Conservation (phyloP, 2,329 filamentous ascomycete genomes). For the Venturia asperata region DNA sequence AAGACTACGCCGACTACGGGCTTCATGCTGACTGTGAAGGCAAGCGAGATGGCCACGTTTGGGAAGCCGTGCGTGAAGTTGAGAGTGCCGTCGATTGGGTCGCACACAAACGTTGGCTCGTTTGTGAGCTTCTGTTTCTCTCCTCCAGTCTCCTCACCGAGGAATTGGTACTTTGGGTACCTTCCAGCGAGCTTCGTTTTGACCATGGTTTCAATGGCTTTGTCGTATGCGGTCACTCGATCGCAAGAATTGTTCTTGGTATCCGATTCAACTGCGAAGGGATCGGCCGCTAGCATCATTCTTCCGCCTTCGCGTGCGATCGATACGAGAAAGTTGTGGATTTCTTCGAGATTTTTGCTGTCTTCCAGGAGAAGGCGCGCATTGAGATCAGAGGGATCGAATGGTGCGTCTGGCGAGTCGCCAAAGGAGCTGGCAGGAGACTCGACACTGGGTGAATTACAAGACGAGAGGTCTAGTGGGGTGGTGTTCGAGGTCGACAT, state of each 20-base stretch:
- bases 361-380: not conserved
- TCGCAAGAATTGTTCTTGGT: constrained; percentile 40
- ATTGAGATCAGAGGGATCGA: constrained; percentile 1
- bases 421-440: constrained; percentile 10
- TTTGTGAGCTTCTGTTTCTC: constrained; percentile 27
- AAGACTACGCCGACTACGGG: constrained; percentile 32
- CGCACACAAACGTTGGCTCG: constrained; percentile 32
- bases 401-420: not conserved
- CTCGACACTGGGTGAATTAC: constrained; percentile 3
- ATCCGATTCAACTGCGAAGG: constrained; percentile 24
- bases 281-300: constrained; percentile 31
- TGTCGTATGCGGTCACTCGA: constrained; percentile 49
- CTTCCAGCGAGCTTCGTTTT: constrained; percentile 35
- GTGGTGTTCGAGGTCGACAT: constrained; percentile 14
- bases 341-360: constrained; percentile 11
- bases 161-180: constrained; percentile 41
- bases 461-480: constrained; percentile 6
- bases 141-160: constrained; percentile 34
- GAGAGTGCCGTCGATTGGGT: constrained; percentile 35
- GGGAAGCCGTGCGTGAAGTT: constrained; percentile 35
- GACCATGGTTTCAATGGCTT: constrained; percentile 47
- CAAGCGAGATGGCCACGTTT: constrained; percentile 32
- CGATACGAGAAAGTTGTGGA: constrained; percentile 13
- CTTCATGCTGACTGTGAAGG: constrained; percentile 29
- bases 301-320: constrained; percentile 28